phyloP scores from a whole-genome alignment of 2,329 filamentous ascomycete genomes.

The Phialophora tarda region DNA sequence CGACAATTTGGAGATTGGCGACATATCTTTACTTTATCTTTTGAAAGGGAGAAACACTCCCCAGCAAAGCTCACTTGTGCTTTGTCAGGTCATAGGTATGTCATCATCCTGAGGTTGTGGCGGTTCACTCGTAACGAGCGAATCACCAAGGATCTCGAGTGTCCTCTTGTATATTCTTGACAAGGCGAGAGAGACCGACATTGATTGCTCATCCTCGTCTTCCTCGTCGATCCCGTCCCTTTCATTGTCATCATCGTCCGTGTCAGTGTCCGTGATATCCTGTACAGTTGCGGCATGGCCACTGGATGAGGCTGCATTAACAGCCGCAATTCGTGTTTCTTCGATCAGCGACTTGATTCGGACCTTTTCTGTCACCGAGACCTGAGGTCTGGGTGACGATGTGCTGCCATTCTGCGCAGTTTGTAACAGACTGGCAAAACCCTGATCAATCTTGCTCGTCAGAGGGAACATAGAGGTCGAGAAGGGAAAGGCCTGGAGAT shows the following conservation, averaged over 20 bases:
- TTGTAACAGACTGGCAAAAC: slow-evolving; percentile 75
- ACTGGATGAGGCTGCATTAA: slow-evolving; percentile 34
- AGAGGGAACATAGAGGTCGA: slow-evolving; percentile 72
- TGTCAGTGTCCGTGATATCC: slow-evolving; percentile 30
- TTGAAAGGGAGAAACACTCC: background rate
- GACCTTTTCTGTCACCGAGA: slow-evolving; percentile 84
- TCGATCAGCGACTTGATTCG: slow-evolving; percentile 59
- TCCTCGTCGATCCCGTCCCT: slow-evolving; percentile 23
- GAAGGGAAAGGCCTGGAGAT: slow-evolving; percentile 73
- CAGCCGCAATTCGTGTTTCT: slow-evolving; percentile 36
- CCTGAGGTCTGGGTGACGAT: slow-evolving; percentile 63
- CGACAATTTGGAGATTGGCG: background rate
- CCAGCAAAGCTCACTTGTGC: background rate
- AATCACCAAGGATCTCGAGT: slow-evolving; percentile 39
- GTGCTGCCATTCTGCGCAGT: slow-evolving; percentile 60
- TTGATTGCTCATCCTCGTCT: slow-evolving; percentile 9
- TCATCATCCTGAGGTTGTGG: slow-evolving; percentile 16
- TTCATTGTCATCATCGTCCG: slow-evolving; percentile 30
- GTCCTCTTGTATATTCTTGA: slow-evolving; percentile 38
- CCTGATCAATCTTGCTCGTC: slow-evolving; percentile 79
- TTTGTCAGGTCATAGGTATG: slow-evolving; percentile 10
- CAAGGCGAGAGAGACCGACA: slow-evolving; percentile 31
- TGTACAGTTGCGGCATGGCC: slow-evolving; percentile 22
- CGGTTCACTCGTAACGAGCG: slow-evolving; percentile 8
- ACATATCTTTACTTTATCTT: background rate